Evolutionary conservation across 2,329 filamentous ascomycete species (phyloP), one percentile per base, ranked within the genome.

Genomic region (Chalaropsis ovoidea): DNA sequence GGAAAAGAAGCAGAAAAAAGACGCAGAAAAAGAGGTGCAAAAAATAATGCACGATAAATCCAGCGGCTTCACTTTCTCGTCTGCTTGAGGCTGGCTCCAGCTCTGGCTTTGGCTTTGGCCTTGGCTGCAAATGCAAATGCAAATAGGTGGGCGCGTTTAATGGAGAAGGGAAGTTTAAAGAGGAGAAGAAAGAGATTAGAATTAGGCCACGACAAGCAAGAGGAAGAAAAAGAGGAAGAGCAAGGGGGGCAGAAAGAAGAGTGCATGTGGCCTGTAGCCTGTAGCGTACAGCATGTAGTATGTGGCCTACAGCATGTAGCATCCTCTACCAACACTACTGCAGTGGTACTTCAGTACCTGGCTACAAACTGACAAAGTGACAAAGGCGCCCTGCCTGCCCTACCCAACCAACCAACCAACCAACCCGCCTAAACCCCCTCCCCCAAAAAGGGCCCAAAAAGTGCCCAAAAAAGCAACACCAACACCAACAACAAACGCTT

Each of bases 171-270:
- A n/a, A 49, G 56, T 31, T 35, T 35, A 41, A 47, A 31, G 45
- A 65, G 54, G 7, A 61, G 43, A 52, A 61, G 39, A 65, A 65
- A 65, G 64, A 65, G 58, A 31, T 45, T 35, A 31, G 35, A 42
- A 62, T 62, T 62, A 49, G 61, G 61, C 61, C 61, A 62, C 61
- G 61, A 61, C 39, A 56, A 61, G 60, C 39, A 56, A 61, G 60
- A 56, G 47, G 35, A 43, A 35, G 43, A 24, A 64, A 56, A 56
- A 41, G 31, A 56, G 17, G 49, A 43, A 15, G n/a, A 35, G 24
- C 41, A 49, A 49, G 61, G 42, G 60, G 41, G 39, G 56, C 61
- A 58, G 27, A n/a, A 58, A 31, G 27, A 35, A 11, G 27, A 11
- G 7, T 7, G 27, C 31, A 31, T 3, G 31, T 35, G 7, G 31